Evolutionary conservation across 345 rosid species (phyloP).

Genomic region (Rhizophora apiculata): DNA sequence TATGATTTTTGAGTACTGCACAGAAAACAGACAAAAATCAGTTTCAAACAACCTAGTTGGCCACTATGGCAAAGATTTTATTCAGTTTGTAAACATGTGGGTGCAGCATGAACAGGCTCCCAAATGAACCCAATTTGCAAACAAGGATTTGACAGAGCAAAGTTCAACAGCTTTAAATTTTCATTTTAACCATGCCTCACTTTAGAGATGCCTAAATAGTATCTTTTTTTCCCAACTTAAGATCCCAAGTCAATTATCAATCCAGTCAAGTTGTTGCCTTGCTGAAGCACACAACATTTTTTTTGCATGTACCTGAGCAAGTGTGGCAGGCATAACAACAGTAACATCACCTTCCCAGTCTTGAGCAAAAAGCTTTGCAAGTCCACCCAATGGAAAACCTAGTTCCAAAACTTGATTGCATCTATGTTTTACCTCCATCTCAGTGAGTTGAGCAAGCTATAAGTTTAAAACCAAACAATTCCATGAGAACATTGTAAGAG

Average conservation of each 20-base stretch:
- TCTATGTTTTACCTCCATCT: slow-evolving; percentile 97
- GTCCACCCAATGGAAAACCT: slow-evolving; percentile 90
- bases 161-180: not conserved
- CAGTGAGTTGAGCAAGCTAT: slow-evolving; percentile 21
- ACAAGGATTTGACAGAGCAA: not conserved
- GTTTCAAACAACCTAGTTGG: slow-evolving; percentile 1
- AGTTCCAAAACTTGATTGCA: slow-evolving; percentile 83
- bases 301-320: slow-evolving; percentile 68
- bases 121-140: not conserved
- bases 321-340: slow-evolving; percentile 95
- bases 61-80: not conserved
- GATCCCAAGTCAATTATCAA: not conserved
- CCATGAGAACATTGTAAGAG: no score
- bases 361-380: slow-evolving; percentile 91
- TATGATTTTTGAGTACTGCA: slow-evolving; percentile 73
- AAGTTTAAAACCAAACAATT: not conserved
- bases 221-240: not conserved
- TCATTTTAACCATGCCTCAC: not conserved
- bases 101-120: not conserved
- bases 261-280: not conserved
- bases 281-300: not conserved
- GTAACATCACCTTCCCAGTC: slow-evolving; percentile 99
- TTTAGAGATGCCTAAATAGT: not conserved
- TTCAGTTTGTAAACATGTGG: not conserved
- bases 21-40: not conserved